phyloP scores from a whole-genome alignment of 306 rosid species.

The Cucurbita pepo region DNA sequence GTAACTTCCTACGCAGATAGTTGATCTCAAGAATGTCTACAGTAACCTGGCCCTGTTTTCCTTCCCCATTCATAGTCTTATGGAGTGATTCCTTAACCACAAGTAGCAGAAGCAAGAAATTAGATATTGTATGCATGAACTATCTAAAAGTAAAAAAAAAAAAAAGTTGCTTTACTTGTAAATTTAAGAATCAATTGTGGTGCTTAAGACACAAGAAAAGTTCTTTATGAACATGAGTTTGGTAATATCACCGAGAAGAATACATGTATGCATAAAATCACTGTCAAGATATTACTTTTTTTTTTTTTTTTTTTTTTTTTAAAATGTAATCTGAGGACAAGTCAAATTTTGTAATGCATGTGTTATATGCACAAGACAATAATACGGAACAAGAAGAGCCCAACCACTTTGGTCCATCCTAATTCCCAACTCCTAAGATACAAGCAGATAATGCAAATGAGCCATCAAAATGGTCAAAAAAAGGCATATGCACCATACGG shows the following conservation, averaged over 20 bases:
- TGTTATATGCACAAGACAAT: background rate
- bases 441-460: background rate
- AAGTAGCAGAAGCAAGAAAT: background rate
- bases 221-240: no score
- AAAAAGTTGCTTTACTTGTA: background rate
- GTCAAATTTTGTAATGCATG: background rate
- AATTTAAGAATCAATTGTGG: background rate
- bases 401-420: background rate
- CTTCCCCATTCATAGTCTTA: constrained; percentile 42
- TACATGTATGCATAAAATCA: no score
- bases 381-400: background rate
- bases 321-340: background rate
- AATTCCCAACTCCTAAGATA: background rate
- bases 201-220: no score
- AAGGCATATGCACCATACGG: background rate
- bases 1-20: constrained; percentile 60
- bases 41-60: constrained; percentile 41
- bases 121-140: background rate
- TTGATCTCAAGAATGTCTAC: constrained; percentile 80
- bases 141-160: background rate
- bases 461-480: background rate
- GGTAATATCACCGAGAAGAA: no score
- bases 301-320: background rate
- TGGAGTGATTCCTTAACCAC: constrained; percentile 48
- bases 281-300: background rate